Evolutionary conservation across 257 asterid genomes (phyloP).

Genomic region (Solanum medicagineum): DNA sequence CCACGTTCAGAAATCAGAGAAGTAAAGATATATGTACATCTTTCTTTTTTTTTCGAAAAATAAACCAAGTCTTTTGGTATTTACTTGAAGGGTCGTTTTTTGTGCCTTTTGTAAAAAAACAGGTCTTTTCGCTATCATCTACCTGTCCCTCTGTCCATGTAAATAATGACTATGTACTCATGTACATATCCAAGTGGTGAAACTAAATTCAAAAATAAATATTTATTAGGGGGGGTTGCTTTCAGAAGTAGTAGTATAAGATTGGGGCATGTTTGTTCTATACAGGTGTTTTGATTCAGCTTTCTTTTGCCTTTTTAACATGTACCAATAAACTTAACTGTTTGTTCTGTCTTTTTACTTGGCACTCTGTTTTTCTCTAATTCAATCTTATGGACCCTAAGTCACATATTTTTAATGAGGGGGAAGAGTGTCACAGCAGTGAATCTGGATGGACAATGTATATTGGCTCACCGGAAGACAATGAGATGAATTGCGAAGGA

Average conservation of each 20-base stretch:
- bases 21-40: constrained; percentile 1
- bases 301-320: background rate
- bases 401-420: constrained; percentile 12
- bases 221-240: background rate
- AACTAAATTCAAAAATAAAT: constrained; percentile 4
- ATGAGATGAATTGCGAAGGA: background rate
- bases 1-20: constrained; percentile 8
- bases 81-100: background rate
- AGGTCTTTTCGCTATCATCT: constrained; percentile 11
- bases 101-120: constrained; percentile 13
- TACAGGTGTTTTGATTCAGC: constrained; percentile 8
- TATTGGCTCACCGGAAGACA: constrained; percentile 23
- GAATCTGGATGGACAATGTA: constrained; percentile 49
- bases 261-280: constrained; percentile 16
- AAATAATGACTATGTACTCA: constrained; percentile 4
- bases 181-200: constrained; percentile 17
- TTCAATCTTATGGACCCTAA: constrained; percentile 14
- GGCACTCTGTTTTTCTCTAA: background rate
- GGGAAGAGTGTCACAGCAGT: constrained; percentile 34
- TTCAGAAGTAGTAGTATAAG: constrained; percentile 15
- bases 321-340: background rate
- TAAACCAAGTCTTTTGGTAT: constrained; percentile 9
- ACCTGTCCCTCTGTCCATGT: constrained; percentile 20
- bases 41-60: background rate
- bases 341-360: background rate